A percentile compares a stretch with the other conserved stretches of the same genome.
phyloP scores from a whole-genome alignment of 768 basidiomycete genomes.

The Boletales sp. region DNA sequence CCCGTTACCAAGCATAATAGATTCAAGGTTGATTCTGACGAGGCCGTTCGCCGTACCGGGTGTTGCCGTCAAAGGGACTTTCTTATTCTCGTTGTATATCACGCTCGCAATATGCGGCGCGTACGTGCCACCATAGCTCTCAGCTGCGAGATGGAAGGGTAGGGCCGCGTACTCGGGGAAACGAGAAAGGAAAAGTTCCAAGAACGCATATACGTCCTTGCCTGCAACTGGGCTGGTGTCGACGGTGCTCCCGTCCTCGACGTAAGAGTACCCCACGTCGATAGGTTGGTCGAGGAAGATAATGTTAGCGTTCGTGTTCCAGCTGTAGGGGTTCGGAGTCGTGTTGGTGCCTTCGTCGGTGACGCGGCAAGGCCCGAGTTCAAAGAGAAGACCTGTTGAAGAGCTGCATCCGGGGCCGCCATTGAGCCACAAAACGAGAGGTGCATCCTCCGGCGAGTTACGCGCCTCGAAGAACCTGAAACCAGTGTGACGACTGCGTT shows the following conservation, averaged over 20 bases:
- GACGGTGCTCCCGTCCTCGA: constrained; percentile 68
- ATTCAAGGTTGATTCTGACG: constrained; percentile 74
- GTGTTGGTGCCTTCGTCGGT: constrained; percentile 65
- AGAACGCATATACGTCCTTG: constrained; percentile 84
- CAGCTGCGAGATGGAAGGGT: constrained; percentile 78
- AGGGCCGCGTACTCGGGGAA: constrained; percentile 68
- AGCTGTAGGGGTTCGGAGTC: constrained; percentile 73
- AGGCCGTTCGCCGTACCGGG: constrained; percentile 41
- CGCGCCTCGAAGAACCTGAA: constrained; percentile 88
- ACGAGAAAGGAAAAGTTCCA: constrained; percentile 73
- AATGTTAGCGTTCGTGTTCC: constrained; percentile 71
- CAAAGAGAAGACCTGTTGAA: constrained; percentile 83
- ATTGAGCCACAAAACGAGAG: constrained; percentile 89
- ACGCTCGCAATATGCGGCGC: constrained; percentile 82
- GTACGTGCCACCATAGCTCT: constrained; percentile 78
- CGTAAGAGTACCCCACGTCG: constrained; percentile 88
- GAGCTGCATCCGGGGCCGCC: constrained; percentile 74
- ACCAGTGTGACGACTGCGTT: not conserved
- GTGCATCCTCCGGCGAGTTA: constrained; percentile 66
- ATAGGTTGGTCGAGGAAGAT: constrained; percentile 74
- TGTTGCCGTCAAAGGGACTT: constrained; percentile 41
- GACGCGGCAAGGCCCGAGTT: constrained; percentile 86
- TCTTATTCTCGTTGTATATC: constrained; percentile 76
- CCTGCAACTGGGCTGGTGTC: constrained; percentile 82
- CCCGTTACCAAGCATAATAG: constrained; percentile 85